These are phyloP conservation scores for Microsporum audouinii DNA, from an alignment of 2,329 filamentous ascomycete species.

Conservation along the genomic window DNA sequence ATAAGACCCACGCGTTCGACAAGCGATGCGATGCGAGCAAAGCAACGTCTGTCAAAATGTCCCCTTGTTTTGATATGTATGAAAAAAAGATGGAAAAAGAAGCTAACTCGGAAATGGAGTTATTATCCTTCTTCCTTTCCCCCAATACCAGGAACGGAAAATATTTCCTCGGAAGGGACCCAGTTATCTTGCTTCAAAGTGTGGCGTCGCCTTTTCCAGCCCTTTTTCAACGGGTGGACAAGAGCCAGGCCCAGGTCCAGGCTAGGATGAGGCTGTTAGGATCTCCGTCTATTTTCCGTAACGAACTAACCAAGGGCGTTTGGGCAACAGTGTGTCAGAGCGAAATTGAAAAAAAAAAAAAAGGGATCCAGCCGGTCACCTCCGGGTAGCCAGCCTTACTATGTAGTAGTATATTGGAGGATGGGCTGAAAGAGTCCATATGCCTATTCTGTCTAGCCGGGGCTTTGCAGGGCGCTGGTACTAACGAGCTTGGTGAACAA, in stretches of 20 bases:
- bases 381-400: background rate
- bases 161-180: background rate
- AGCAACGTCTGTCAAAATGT: background rate
- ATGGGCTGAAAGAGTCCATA: background rate
- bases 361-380: background rate
- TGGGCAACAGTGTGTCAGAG: background rate
- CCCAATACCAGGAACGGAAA: background rate
- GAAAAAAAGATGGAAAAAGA: background rate
- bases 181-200: background rate
- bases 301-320: background rate
- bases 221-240: background rate
- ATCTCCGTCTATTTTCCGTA: background rate
- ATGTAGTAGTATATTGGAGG: no score
- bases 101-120: background rate
- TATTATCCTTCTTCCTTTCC: background rate
- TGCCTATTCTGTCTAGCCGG: background rate
- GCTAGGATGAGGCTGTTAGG: background rate
- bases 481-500: background rate
- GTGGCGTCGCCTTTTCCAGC: background rate
- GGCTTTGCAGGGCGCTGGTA: background rate
- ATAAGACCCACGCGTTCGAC: background rate
- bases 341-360: background rate
- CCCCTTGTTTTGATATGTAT: background rate
- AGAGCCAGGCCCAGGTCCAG: background rate
- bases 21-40: background rate